Evolutionary conservation across 208 protist species (phyloP).

Genomic region (Crithidia brevicula): DNA sequence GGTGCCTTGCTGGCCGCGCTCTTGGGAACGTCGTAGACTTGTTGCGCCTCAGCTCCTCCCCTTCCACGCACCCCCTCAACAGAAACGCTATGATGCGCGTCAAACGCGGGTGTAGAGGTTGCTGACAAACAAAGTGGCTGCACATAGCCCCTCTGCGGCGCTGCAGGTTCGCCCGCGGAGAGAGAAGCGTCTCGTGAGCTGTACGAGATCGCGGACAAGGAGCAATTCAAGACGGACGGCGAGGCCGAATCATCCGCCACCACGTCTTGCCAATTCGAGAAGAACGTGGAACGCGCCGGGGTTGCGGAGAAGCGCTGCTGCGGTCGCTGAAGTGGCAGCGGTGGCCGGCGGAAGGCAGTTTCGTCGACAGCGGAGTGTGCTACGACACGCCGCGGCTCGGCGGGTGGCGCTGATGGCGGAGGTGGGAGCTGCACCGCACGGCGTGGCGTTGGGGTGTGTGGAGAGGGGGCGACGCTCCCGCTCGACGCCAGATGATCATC

Average conservation of each 20-base stretch:
- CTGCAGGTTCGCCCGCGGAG: background rate
- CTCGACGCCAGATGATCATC: background rate
- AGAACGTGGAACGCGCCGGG: background rate
- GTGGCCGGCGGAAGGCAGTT: background rate
- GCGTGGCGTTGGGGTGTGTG: conserved; percentile 5
- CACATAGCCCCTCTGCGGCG: background rate
- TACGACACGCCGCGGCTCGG: background rate
- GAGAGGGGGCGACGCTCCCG: background rate
- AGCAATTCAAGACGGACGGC: background rate
- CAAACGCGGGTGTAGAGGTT: too few relatives aligned
- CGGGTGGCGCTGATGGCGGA: background rate
- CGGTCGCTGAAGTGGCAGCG: background rate
- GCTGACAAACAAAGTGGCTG: too few relatives aligned
- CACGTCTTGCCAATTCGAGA: background rate
- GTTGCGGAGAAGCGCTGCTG: background rate
- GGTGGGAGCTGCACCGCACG: background rate
- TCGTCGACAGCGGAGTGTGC: background rate
- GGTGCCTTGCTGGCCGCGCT: background rate
- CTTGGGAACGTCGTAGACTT: too few relatives aligned
- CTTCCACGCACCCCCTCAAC: too few relatives aligned
- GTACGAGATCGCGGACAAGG: conserved; percentile 8
- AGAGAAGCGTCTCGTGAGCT: background rate
- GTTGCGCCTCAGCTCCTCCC: too few relatives aligned
- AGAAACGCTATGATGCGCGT: too few relatives aligned
- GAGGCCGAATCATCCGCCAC: background rate